Base-by-base conservation (phyloP, 805 yeast genomes). In the Suhomyces canberraensis region DNA sequence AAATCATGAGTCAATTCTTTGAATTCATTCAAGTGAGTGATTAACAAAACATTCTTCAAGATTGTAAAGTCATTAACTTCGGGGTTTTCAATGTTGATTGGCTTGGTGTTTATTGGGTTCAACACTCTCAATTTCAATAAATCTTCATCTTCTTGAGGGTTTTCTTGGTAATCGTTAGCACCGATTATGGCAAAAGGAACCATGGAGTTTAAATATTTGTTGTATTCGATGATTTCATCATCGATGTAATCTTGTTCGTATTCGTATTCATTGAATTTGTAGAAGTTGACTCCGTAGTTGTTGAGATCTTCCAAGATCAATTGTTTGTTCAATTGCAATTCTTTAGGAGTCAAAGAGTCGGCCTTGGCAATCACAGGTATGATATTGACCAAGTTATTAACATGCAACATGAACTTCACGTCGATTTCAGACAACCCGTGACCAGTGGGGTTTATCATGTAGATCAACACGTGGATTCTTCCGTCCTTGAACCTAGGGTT, bases 1-100 rank as follows among this genome's bases (percentile, higher is more conserved):
- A 81, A 75, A 57, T 88, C 95, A 58, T 85, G 95, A 6, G 97
- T 89, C 52, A 77, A 73, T 51, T 89, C 96, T 64, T 87, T 87
- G 61, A 89, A 78, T 56, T 89, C 96, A 56, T 81, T 81, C 61
- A 89, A 73, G 63, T 88, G 96, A 13, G 93, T 80, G 51, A 85
- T 83, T 52, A 89, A 74, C 41, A 89, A 66, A 3, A 89, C 78
- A 52, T 86, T 87, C 58, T 89, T 80, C 59, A 89, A 71, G 28
- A 84, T 75, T 29, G 86, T 76, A 56, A 89, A 84, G 61, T 89
- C 96, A 46, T 88, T 82, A 44, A 77, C 73, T 37, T 81, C 82
- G 22, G 90, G 81, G 58, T 81, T 78, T 51, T 80, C 86, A 33
- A 80, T 74, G 50, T 79, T 81, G 44, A 80, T 66, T 20, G 73